Conservation (phyloP, 2,329 filamentous ascomycete genomes). For the Pseudocercospora eumusae region DNA sequence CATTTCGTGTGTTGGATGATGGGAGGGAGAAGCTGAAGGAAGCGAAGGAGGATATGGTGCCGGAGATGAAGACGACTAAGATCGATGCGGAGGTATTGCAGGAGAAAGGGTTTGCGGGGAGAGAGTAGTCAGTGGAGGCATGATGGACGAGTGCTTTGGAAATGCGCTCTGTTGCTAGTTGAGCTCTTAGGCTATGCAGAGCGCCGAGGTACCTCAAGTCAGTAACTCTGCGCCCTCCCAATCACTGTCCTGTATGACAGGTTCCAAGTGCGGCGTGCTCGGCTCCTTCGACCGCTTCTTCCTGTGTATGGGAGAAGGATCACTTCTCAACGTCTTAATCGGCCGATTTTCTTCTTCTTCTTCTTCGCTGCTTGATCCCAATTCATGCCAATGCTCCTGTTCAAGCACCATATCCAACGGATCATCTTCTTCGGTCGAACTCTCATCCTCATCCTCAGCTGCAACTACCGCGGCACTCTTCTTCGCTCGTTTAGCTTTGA, state of each 20-base stretch:
- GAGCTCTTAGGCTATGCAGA: background rate
- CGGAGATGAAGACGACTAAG: slow-evolving; percentile 41
- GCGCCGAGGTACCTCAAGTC: slow-evolving; percentile 29
- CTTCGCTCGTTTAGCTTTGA: slow-evolving; percentile 50
- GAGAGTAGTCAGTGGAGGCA: slow-evolving; percentile 18
- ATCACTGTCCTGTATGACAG: slow-evolving; percentile 59
- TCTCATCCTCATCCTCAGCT: slow-evolving; percentile 26
- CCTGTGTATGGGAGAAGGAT: slow-evolving; percentile 26
- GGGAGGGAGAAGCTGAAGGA: slow-evolving; percentile 51
- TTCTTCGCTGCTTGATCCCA: slow-evolving; percentile 35
- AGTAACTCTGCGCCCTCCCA: slow-evolving; percentile 52
- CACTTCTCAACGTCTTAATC: slow-evolving; percentile 21
- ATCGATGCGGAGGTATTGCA: slow-evolving; percentile 56
- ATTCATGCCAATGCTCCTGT: slow-evolving; percentile 38
- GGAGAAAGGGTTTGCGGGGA: slow-evolving; percentile 41
- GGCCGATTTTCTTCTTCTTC: slow-evolving; percentile 29
- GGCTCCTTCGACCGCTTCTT: slow-evolving; percentile 38
- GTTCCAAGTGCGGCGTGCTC: slow-evolving; percentile 23
- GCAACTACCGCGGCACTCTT: slow-evolving; percentile 14
- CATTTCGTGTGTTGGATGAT: slow-evolving; percentile 63
- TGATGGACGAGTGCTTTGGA: too few relatives aligned
- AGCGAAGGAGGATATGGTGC: slow-evolving; percentile 35
- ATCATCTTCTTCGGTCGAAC: slow-evolving; percentile 17
- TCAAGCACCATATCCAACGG: slow-evolving; percentile 19
- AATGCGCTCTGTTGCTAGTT: background rate